A percentile compares a stretch with the other conserved stretches of the same genome.
Evolutionary conservation across 192 early-diverging fungal genomes (phyloP).

Genomic region (Backusella tarrabulga): DNA sequence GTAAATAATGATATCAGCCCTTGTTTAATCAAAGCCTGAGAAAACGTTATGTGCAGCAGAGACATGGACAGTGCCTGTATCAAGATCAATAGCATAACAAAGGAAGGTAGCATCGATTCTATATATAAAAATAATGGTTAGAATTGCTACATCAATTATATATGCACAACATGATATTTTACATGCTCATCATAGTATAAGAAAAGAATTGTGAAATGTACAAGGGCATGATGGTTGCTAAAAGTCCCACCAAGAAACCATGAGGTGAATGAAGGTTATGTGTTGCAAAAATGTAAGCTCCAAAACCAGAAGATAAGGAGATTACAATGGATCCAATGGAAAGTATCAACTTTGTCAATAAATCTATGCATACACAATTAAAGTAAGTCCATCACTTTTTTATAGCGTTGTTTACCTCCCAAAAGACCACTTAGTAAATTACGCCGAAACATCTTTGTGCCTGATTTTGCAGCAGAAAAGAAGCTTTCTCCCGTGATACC

Average conservation of each 20-base stretch:
- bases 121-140: neutral
- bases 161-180: conserved; percentile 31
- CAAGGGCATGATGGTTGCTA: conserved; percentile 58
- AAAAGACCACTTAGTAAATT: conserved; percentile 70
- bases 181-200: conserved; percentile 75
- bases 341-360: conserved; percentile 56
- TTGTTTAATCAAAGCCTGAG: conserved; percentile 31
- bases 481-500: conserved; percentile 72
- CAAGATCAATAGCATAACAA: conserved; percentile 82
- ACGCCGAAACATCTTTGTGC: conserved; percentile 71
- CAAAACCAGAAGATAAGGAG: conserved; percentile 55
- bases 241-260: conserved; percentile 63
- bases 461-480: conserved; percentile 48
- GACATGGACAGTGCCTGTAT: conserved; percentile 52
- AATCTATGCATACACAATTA: conserved; percentile 31
- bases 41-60: conserved; percentile 54
- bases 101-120: conserved; percentile 78
- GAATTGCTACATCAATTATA: neutral
- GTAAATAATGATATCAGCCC: neutral
- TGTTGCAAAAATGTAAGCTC: conserved; percentile 56
- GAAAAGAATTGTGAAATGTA: conserved; percentile 68
- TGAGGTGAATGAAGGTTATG: conserved; percentile 55
- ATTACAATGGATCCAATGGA: conserved; percentile 58
- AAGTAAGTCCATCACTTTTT: neutral
- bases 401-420: conserved; percentile 19